These are phyloP conservation scores for Skeletonema potamos DNA, from an alignment of 108 stramenopile species.

Conservation along the genomic window DNA sequence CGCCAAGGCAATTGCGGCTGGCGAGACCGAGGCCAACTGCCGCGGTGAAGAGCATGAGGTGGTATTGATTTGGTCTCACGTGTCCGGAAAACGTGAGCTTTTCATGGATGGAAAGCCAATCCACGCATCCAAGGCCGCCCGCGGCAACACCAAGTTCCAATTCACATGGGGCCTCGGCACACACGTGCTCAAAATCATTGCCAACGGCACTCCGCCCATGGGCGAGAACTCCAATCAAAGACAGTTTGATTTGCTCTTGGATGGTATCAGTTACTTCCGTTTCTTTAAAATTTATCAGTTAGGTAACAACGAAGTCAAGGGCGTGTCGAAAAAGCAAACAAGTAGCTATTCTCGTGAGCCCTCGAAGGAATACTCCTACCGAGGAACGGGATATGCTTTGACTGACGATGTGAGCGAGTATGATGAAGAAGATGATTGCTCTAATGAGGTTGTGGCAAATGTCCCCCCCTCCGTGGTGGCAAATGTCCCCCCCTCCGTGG, in stretches of 20 bases:
- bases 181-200: constrained; percentile 65
- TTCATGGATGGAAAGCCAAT: constrained; percentile 55
- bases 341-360: not conserved
- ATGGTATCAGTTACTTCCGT: constrained; percentile 75
- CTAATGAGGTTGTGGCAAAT: not conserved
- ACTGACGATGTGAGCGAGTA: not conserved
- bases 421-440: not conserved
- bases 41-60: constrained; percentile 60
- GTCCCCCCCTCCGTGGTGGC: not conserved
- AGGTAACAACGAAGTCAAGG: constrained; percentile 22
- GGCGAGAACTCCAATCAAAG: constrained; percentile 9
- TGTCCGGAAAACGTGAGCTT: constrained; percentile 46
- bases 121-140: constrained; percentile 54
- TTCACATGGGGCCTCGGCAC: constrained; percentile 57
- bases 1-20: constrained; percentile 28
- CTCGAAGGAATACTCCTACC: constrained; percentile 3
- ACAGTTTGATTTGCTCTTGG: constrained; percentile 78
- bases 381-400: not conserved
- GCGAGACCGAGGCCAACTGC: constrained; percentile 37
- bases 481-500: not conserved
- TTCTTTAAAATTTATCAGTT: constrained; percentile 83
- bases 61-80: constrained; percentile 43
- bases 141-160: constrained; percentile 62
- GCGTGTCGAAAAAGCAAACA: not conserved
- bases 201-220: constrained; percentile 53